Conservation (phyloP, 805 yeast species). For the Nakazawaea pomicola region DNA sequence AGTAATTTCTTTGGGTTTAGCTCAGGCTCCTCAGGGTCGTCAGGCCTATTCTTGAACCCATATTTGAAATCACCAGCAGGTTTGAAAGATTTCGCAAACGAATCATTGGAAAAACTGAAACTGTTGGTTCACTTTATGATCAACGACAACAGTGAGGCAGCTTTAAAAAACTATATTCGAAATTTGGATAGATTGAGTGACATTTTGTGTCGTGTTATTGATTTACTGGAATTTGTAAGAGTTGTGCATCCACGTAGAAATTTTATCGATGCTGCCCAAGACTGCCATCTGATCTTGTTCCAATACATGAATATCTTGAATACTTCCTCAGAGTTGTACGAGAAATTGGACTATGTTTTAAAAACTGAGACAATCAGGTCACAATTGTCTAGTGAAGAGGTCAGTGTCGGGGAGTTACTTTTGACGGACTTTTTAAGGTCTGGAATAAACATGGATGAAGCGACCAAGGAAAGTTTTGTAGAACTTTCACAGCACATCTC, state of each 20-base stretch:
- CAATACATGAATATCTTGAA: conserved; percentile 91
- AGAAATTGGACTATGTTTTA: conserved; percentile 53
- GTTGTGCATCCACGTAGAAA: conserved; percentile 75
- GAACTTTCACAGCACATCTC: conserved; percentile 77
- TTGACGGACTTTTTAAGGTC: conserved; percentile 85
- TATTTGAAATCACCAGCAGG: conserved; percentile 68
- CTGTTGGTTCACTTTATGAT: conserved; percentile 53
- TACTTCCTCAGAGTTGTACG: conserved; percentile 71
- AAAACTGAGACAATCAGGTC: conserved; percentile 29
- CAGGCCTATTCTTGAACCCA: conserved; percentile 76
- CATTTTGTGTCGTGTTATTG: conserved; percentile 85
- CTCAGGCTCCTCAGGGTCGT: conserved; percentile 17
- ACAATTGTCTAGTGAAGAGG: conserved; percentile 64
- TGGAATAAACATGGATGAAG: conserved; percentile 74
- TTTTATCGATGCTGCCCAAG: conserved; percentile 78
- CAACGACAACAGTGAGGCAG: conserved; percentile 37
- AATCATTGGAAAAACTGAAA: conserved; percentile 64
- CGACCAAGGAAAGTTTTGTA: conserved; percentile 65
- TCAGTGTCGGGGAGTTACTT: conserved; percentile 74
- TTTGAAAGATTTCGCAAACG: conserved; percentile 56
- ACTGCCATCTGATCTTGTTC: conserved; percentile 81
- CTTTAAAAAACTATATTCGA: conserved; percentile 45
- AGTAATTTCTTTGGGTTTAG: conserved; percentile 20
- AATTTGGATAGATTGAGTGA: conserved; percentile 84
- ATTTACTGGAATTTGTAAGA: conserved; percentile 86